Evolutionary conservation across 371 early-diverging fungal species (phyloP).

Genomic region (Polyrhizophydium stewartii): DNA sequence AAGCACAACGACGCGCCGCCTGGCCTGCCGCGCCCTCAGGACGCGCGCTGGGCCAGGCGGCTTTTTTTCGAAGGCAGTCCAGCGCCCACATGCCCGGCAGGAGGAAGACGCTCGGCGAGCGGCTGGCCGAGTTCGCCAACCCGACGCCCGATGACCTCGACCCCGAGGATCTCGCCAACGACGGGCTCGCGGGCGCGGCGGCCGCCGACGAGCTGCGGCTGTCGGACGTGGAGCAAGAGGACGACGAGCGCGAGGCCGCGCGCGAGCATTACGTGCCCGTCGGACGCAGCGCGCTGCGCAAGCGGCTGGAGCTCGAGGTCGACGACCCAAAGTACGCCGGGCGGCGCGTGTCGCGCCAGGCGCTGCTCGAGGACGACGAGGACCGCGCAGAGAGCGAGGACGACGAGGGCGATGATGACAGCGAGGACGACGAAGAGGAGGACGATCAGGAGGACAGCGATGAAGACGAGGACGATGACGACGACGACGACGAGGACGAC

Average conservation of each 20-base stretch:
- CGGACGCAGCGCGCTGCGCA: constrained; percentile 48
- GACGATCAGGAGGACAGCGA: constrained; percentile 12
- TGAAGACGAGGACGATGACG: constrained; percentile 9
- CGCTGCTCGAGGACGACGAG: constrained; percentile 3
- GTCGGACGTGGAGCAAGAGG: constrained; percentile 10
- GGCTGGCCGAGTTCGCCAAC: constrained; percentile 36
- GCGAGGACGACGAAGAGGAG: constrained; percentile 5
- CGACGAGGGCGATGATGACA: constrained; percentile 7
- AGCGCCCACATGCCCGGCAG: no score
- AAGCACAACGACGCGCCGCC: no score
- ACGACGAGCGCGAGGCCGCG: constrained; percentile 46
- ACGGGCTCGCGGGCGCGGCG: constrained; percentile 34
- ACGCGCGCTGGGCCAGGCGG: no score
- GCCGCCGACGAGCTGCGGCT: constrained; percentile 6
- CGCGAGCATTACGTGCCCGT: constrained; percentile 46
- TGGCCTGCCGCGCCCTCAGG: no score
- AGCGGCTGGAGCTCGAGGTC: constrained; percentile 21
- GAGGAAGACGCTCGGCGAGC: constrained; percentile 8
- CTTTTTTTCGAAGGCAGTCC: no score
- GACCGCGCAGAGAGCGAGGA: constrained; percentile 4
- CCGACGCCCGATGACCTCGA: constrained; percentile 48
- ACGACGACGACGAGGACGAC: constrained; percentile 14
- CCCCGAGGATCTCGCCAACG: constrained; percentile 59
- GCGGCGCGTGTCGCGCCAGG: constrained; percentile 14
- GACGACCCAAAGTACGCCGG: constrained; percentile 28